Conservation (phyloP, 768 basidiomycete genomes). For the Boletus pseudo-olivaceus region DNA sequence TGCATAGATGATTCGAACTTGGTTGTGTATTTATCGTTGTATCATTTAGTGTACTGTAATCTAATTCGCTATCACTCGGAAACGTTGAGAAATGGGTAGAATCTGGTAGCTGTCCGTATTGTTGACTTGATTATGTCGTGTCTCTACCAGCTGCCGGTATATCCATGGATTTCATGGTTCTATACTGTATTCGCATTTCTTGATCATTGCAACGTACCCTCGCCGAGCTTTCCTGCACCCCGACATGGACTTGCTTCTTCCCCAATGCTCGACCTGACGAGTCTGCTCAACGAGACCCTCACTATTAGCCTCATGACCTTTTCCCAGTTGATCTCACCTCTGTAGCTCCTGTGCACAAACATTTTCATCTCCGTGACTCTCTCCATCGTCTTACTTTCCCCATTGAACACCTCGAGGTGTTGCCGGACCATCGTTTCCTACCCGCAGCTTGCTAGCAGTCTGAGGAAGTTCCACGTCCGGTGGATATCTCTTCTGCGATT, state of each 20-base stretch:
- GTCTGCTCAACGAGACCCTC: neutral
- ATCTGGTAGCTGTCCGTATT: too few species aligned
- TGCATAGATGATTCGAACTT: conserved; percentile 38
- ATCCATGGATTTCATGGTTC: too few species aligned
- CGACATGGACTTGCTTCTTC: neutral
- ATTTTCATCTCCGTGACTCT: neutral
- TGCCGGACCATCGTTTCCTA: conserved; percentile 27
- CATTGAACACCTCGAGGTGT: conserved; percentile 43
- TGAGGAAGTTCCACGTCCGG: too few species aligned
- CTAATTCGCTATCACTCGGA: conserved; percentile 1
- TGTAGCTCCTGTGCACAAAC: neutral
- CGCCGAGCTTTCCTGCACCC: neutral
- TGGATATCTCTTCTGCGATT: conserved; percentile 45
- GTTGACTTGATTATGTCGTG: too few species aligned
- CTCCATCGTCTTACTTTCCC: neutral
- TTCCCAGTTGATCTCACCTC: neutral
- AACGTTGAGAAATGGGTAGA: too few species aligned
- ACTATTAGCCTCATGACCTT: neutral
- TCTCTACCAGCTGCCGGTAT: too few species aligned
- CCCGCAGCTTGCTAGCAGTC: conserved; percentile 42
- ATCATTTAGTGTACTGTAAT: conserved; percentile 31
- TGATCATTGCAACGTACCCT: too few species aligned
- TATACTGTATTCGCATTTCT: too few species aligned
- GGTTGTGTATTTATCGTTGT: conserved; percentile 32
- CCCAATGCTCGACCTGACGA: neutral